These are phyloP conservation scores for Trifolium fragiferum DNA, from an alignment of 306 rosid species.

Conservation along the genomic window DNA sequence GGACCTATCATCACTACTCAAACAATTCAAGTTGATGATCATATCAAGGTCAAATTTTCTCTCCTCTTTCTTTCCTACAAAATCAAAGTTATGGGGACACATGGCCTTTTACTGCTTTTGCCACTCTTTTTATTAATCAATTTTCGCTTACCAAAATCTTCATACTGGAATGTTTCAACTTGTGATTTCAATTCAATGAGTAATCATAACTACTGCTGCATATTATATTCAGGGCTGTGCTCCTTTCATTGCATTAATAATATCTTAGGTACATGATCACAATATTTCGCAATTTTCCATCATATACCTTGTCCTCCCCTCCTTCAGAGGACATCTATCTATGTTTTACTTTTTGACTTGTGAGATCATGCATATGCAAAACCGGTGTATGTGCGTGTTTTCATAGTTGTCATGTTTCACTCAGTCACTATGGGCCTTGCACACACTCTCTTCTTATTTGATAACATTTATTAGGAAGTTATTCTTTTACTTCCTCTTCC, in stretches of 20 bases:
- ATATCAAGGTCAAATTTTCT: constrained; percentile 63
- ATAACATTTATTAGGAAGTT: constrained; percentile 25
- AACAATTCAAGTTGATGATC: constrained; percentile 65
- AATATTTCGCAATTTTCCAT: background rate
- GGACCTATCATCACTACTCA: constrained; percentile 84
- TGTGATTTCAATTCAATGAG: constrained; percentile 34
- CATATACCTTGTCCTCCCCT: background rate
- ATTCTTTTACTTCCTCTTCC: constrained; percentile 26
- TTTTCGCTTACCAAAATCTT: background rate
- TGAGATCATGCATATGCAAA: background rate
- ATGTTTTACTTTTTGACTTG: background rate
- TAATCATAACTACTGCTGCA: background rate
- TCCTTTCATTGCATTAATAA: constrained; percentile 7
- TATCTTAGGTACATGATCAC: background rate
- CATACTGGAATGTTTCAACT: constrained; percentile 1
- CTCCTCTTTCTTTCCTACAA: constrained; percentile 17
- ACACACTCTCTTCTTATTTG: constrained; percentile 22
- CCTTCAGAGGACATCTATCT: background rate
- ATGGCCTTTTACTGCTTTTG: background rate
- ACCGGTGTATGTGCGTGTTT: background rate
- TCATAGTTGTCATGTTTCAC: constrained; percentile 17
- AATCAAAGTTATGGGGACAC: background rate
- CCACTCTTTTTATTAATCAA: background rate
- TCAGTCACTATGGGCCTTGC: background rate
- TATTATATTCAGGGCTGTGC: constrained; percentile 9